Evolutionary conservation across 2,329 filamentous ascomycete species (phyloP).

Genomic region (Thielaviopsis euricoi): DNA sequence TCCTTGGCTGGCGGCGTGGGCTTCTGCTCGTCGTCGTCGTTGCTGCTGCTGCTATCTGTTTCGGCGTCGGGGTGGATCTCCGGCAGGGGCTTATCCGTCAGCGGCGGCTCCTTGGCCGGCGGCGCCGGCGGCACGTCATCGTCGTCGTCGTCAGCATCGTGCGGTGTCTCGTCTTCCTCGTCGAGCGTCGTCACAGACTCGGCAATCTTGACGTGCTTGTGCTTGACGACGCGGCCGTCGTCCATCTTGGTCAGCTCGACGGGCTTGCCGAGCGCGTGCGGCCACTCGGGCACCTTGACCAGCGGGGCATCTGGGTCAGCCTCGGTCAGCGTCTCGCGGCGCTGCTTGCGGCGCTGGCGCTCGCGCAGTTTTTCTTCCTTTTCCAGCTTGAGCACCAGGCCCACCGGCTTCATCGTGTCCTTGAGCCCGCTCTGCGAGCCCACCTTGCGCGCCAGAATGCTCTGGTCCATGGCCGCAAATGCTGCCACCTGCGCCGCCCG

Average conservation of each 20-base stretch:
- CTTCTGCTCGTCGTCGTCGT: background rate
- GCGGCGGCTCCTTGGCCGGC: constrained; percentile 10
- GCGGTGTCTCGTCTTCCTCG: constrained; percentile 16
- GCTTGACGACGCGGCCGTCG: constrained; percentile 15
- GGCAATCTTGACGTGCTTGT: constrained; percentile 12
- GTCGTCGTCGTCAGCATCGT: constrained; percentile 12
- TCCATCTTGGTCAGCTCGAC: background rate
- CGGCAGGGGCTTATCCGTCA: constrained; percentile 13
- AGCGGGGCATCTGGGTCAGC: background rate
- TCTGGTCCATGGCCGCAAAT: constrained; percentile 48
- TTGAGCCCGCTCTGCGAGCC: constrained; percentile 26
- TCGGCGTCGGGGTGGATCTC: constrained; percentile 13
- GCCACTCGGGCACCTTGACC: background rate
- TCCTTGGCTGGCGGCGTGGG: background rate
- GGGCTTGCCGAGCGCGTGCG: background rate
- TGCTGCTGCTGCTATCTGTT: background rate
- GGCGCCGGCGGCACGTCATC: constrained; percentile 11
- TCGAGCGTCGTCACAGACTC: background rate
- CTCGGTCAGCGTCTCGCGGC: background rate
- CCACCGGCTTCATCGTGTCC: constrained; percentile 15
- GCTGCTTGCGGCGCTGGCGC: constrained; percentile 1
- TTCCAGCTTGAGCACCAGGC: constrained; percentile 13
- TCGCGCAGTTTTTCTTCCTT: constrained; percentile 10
- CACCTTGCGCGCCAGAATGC: constrained; percentile 39
- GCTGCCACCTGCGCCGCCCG: constrained; percentile 37